Percentiles rank a stretch among this genome's conserved stretches.
phyloP scores from a whole-genome alignment of 192 early-diverging fungal genomes.

The Obelidium mucronatum region DNA sequence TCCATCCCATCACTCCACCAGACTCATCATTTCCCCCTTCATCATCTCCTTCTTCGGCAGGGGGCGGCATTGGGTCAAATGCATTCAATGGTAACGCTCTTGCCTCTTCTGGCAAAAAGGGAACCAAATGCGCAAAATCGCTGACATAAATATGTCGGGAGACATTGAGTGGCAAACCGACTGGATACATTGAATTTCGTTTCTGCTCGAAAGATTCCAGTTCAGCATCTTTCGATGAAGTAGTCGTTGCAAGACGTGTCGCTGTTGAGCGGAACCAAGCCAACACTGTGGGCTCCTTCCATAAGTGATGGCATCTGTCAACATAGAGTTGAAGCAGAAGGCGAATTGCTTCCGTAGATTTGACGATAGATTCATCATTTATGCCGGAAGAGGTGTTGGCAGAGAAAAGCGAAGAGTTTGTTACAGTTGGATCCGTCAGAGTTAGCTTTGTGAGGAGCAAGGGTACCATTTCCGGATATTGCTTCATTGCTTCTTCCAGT shows the following conservation, averaged over 20 bases:
- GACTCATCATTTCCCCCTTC: slow-evolving; percentile 15
- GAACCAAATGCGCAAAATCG: slow-evolving; percentile 57
- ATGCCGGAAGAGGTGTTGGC: too few relatives aligned
- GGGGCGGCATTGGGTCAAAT: slow-evolving; percentile 75
- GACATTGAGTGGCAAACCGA: slow-evolving; percentile 47
- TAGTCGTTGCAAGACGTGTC: neutral
- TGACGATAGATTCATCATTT: too few relatives aligned
- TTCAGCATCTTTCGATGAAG: neutral
- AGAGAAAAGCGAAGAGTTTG: slow-evolving; percentile 62
- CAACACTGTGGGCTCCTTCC: slow-evolving; percentile 82
- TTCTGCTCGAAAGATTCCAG: neutral
- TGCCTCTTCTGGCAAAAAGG: slow-evolving; percentile 59
- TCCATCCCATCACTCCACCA: slow-evolving; percentile 27
- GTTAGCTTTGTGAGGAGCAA: slow-evolving; percentile 71
- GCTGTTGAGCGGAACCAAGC: slow-evolving; percentile 49
- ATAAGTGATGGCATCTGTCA: slow-evolving; percentile 76
- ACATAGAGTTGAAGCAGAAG: slow-evolving; percentile 73
- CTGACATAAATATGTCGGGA: slow-evolving; percentile 56
- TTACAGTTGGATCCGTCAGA: slow-evolving; percentile 63
- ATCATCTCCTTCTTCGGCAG: slow-evolving; percentile 26
- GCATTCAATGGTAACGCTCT: slow-evolving; percentile 57
- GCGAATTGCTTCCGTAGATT: slow-evolving; percentile 29
- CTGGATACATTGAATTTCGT: slow-evolving; percentile 22
- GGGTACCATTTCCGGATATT: slow-evolving; percentile 74
- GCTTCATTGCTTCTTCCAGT: slow-evolving; percentile 73